phyloP scores from a whole-genome alignment of 139 green algal genomes.

The Coelastrella sp. region DNA sequence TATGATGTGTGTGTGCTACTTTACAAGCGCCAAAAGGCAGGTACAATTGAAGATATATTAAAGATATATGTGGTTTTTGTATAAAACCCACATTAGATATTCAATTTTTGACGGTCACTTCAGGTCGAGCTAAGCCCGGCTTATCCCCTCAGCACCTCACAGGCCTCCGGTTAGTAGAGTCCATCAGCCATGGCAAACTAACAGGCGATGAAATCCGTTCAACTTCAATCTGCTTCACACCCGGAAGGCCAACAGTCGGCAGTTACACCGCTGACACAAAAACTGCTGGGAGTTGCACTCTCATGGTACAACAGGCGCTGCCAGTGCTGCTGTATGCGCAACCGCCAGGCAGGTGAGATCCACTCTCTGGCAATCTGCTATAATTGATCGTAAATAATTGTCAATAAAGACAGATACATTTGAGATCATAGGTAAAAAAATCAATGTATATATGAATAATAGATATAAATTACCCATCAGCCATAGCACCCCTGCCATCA shows the following conservation, averaged over 20 bases:
- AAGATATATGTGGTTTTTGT: neutral
- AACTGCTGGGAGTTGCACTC: slow-evolving; percentile 83
- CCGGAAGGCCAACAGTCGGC: slow-evolving; percentile 49
- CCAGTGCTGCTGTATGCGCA: slow-evolving; percentile 61
- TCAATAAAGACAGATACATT: no score
- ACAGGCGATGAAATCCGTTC: slow-evolving; percentile 51
- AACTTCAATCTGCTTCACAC: slow-evolving; percentile 57
- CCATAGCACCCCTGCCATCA: neutral
- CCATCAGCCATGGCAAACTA: slow-evolving; percentile 62
- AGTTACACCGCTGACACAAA: slow-evolving; percentile 68
- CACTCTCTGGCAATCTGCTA: no score
- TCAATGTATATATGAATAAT: no score
- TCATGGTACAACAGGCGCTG: slow-evolving; percentile 79
- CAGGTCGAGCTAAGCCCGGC: slow-evolving; percentile 58
- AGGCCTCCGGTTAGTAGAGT: slow-evolving; percentile 69
- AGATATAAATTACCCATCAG: no score
- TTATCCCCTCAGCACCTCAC: slow-evolving; percentile 74
- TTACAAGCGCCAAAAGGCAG: no score
- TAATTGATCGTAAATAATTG: no score
- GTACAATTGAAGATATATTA: no score
- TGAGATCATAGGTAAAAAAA: no score
- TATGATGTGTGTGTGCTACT: no score
- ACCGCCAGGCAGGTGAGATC: neutral
- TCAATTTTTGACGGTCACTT: neutral
- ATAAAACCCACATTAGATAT: neutral